These are phyloP conservation scores for Fusarium ambrosium DNA, from an alignment of 2,329 filamentous ascomycete species.

Conservation along the genomic window DNA sequence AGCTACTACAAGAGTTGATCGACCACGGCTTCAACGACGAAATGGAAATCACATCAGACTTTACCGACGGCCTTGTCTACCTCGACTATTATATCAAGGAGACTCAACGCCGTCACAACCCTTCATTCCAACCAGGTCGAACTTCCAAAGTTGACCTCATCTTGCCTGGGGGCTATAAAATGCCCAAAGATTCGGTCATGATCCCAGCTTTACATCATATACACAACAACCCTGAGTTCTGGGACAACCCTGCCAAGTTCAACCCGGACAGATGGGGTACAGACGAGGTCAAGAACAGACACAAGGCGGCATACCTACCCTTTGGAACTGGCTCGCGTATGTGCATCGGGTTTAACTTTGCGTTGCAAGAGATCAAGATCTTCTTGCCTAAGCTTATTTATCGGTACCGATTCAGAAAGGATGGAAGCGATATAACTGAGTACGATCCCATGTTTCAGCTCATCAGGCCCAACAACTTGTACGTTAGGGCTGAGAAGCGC, in stretches of 20 bases:
- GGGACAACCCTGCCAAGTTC: constrained; percentile 70
- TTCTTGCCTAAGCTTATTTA: constrained; percentile 70
- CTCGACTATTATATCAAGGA: constrained; percentile 73
- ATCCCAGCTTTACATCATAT: constrained; percentile 66
- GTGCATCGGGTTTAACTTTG: constrained; percentile 76
- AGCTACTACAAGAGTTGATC: constrained; percentile 69
- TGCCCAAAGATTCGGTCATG: constrained; percentile 65
- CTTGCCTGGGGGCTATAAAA: constrained; percentile 69
- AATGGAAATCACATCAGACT: constrained; percentile 62
- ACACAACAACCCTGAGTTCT: constrained; percentile 66
- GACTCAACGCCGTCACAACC: constrained; percentile 70
- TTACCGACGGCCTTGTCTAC: constrained; percentile 62
- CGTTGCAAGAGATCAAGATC: constrained; percentile 71
- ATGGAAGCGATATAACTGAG: constrained; percentile 63
- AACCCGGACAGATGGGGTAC: constrained; percentile 72
- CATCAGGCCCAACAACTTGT: constrained; percentile 68
- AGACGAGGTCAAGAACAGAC: constrained; percentile 64
- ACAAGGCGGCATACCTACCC: constrained; percentile 67
- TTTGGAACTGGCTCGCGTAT: constrained; percentile 69
- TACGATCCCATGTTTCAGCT: constrained; percentile 73
- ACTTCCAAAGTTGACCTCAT: constrained; percentile 68
- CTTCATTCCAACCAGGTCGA: constrained; percentile 71
- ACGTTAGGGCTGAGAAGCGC: constrained; percentile 63
- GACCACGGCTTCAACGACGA: constrained; percentile 60
- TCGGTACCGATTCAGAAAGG: constrained; percentile 68